Evolutionary conservation across 179 eudicot species (phyloP).

Genomic region (Corrigiola litoralis): DNA sequence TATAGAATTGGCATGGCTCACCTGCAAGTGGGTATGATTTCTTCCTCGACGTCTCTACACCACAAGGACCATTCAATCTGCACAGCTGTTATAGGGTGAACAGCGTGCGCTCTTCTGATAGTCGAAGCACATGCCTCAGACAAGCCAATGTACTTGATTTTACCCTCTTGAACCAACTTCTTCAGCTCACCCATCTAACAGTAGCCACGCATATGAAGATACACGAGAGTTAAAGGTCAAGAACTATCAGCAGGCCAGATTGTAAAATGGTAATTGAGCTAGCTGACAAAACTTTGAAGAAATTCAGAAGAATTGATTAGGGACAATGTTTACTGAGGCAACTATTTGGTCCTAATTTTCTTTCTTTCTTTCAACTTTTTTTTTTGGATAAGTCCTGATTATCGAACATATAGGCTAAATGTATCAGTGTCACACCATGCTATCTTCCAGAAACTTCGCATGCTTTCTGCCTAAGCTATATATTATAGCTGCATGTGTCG

Average conservation of each 20-base stretch:
- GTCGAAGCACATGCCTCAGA: slow-evolving; percentile 57
- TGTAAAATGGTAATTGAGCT: neutral
- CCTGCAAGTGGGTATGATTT: slow-evolving; percentile 55
- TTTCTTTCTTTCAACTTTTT: no score
- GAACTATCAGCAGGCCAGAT: neutral
- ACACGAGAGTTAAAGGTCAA: no score
- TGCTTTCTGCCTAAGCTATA: no score
- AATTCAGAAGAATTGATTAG: no score
- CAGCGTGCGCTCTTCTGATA: slow-evolving; percentile 52
- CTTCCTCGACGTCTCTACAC: slow-evolving; percentile 60
- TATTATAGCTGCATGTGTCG: no score
- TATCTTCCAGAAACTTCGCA: no score
- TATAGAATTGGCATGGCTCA: neutral
- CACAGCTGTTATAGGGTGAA: slow-evolving; percentile 59
- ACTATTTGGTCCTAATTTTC: no score
- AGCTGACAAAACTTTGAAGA: neutral
- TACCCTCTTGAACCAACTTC: slow-evolving; percentile 66
- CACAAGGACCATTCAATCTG: slow-evolving; percentile 67
- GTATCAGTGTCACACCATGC: no score
- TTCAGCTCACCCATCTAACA: slow-evolving; percentile 57
- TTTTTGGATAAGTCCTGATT: no score
- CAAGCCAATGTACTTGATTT: slow-evolving; percentile 54
- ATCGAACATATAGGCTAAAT: no score
- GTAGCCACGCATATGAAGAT: no score
- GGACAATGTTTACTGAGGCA: no score